Evolutionary conservation across 352 stramenopile species (phyloP), one percentile per base, ranked within the genome.

Genomic region (Pelagophyceae sp.): DNA sequence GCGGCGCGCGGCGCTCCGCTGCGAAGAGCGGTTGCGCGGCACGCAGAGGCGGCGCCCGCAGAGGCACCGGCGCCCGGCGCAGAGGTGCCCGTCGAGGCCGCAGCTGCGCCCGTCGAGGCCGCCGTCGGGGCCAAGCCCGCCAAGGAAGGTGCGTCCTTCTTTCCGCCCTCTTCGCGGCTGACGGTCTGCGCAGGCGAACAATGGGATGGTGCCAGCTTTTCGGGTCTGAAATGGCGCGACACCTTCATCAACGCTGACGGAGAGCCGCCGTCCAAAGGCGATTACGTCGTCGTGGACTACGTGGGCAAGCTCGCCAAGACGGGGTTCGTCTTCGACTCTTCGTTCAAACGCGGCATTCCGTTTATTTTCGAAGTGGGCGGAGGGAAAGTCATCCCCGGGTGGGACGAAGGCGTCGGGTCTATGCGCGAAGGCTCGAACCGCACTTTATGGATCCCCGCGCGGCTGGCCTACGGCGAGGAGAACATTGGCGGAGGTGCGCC

Each of bases 401-500:
- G 74, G 79, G 80, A 83, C 72, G 72, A 63, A 35, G 80, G 79
- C 27, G 51, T 83, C 2, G 20, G 31, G 45, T 74, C 71, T 19
- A 83, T 83, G 79, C 60, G 72, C 25, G 78, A 83, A 11, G 80
- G 80, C 23, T 79, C 76, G 33, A 83, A 79, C 71, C 80, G 80
- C 45, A 67, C 37, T 5, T 2, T 80, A 25, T 1, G 74, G 1
- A 69, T 80, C 20, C 77, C 77, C 5, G 17, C 77, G 3, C 40
- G 77, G 25, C n/a, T 79, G 3, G 77, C 54, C 37, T 74, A 74
- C 37, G 84, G 82, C 27, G 81, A 86, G 50, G 69, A 78, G 33
- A 83, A 81, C 78, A 83, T 81, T 76, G 54, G 80, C 76, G 82
- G 80, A 31, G n/a, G n/a, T n/a, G n/a, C n/a, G n/a, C n/a, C n/a